A percentile compares a stretch with the other conserved stretches of the same genome.
phyloP scores from a whole-genome alignment of 331 rosid species.

The Cucumis variabilis region DNA sequence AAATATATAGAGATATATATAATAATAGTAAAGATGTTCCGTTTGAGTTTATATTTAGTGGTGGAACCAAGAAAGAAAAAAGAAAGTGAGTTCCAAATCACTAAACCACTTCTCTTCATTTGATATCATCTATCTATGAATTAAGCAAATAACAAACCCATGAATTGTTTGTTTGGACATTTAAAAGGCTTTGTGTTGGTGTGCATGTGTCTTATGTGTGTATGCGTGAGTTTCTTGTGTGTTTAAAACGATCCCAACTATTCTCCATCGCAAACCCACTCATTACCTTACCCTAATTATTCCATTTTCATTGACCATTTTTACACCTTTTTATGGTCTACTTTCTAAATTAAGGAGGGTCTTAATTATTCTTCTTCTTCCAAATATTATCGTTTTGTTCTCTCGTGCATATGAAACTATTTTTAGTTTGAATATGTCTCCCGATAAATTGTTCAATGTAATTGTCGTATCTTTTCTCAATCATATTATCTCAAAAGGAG shows the following conservation, averaged over 20 bases:
- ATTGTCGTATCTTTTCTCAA: no score
- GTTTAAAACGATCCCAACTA: slow-evolving; percentile 15
- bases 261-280: not conserved
- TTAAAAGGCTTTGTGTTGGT: not conserved
- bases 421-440: no score
- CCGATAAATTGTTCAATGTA: no score
- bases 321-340: no score
- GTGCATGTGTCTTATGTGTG: slow-evolving; percentile 38
- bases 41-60: not conserved
- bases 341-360: no score
- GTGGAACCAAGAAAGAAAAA: slow-evolving; percentile 33
- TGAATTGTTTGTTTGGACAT: not conserved
- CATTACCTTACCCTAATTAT: not conserved
- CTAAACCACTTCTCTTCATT: slow-evolving; percentile 46
- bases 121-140: not conserved
- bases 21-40: slow-evolving; percentile 5
- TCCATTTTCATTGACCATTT: no score
- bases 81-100: slow-evolving; percentile 73
- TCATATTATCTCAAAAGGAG: no score
- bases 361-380: no score
- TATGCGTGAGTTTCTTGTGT: slow-evolving; percentile 46
- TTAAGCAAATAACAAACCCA: not conserved
- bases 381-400: no score
- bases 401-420: no score
- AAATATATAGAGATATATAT: no score